Evolutionary conservation across 352 stramenopile species (phyloP), one percentile per base, ranked within the genome.

Genomic region (Globisporangium iwayamae): DNA sequence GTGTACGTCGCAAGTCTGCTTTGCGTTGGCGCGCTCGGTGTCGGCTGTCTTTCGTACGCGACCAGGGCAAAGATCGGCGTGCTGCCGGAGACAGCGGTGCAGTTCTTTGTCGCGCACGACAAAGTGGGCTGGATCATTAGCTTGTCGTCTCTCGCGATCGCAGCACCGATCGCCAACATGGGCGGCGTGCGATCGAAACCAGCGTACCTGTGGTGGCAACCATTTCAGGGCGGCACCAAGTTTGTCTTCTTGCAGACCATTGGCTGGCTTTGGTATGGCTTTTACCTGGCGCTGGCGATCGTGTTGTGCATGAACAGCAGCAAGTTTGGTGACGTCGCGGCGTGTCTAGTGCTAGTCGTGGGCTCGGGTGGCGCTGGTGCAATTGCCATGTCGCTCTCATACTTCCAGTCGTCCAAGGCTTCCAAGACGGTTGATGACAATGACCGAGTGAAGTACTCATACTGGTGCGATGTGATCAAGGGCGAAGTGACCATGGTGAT

Each of bases 191-290:
- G 78, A 20, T 62, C 69, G 0, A 38, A 68, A 0, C 47, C 70
- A 13, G 43, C 52, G 10, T 87, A 76, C 50, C 54, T 45, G 0
- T 78, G 75, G 71, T 87, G 74, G 74, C 78, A 87, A 13, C 78
- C 78, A 4, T 87, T 87, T 52, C 50, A 74, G 3, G 78, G 78
- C 13, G 77, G 75, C n/a, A 83, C 78, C 1, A 81, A 80, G 52
- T 87, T 81, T 62, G 69, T 85, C 7, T 87, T 87, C 56, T 52
- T 87, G 14, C 78, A 87, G 68, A 79, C 71, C 6, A 68, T 87
- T 4, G 78, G 78, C 2, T 87, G 78, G 78, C 65, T 85, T 20
- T 87, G 78, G 78, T 87, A 85, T 38, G 74, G 67, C 0, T 73
- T 81, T 45, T 84, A 79, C 60, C 52, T 82, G 22, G 76, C 73